A percentile compares a stretch with the other conserved stretches of the same genome.
Conservation (phyloP, 768 basidiomycete species). For the Suillus luteus region DNA sequence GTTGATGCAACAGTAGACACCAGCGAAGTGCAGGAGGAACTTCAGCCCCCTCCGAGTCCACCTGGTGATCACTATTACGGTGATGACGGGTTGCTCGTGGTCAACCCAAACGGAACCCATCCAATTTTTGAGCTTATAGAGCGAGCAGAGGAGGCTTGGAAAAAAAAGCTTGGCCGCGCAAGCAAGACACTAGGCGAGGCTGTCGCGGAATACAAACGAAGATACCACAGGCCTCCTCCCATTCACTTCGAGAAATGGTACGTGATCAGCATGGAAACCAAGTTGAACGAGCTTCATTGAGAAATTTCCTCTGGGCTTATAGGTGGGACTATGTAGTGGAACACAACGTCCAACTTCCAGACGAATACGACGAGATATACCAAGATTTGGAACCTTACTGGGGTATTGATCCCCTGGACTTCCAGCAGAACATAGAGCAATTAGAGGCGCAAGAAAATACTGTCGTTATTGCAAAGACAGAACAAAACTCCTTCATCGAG, state of each 20-base stretch:
- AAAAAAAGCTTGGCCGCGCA: constrained; percentile 32
- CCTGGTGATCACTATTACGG: constrained; percentile 25
- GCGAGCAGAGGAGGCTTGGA: constrained; percentile 40
- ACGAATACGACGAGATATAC: constrained; percentile 50
- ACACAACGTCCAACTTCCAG: constrained; percentile 42
- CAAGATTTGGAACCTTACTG: constrained; percentile 39
- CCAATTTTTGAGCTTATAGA: constrained; percentile 47
- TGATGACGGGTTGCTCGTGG: constrained; percentile 35
- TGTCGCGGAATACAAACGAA: constrained; percentile 38
- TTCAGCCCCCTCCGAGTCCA: neutral
- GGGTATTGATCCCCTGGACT: constrained; percentile 35
- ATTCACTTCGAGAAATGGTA: constrained; percentile 47
- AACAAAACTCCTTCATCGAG: constrained; percentile 12
- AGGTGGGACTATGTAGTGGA: constrained; percentile 46
- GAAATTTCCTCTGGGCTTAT: neutral
- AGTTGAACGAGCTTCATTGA: neutral
- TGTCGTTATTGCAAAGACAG: constrained; percentile 30
- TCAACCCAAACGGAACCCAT: constrained; percentile 40
- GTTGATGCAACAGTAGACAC: neutral
- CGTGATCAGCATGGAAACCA: constrained; percentile 3
- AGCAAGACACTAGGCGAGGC: constrained; percentile 42
- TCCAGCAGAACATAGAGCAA: constrained; percentile 23
- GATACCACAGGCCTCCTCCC: constrained; percentile 39
- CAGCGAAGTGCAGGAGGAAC: neutral
- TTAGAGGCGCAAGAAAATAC: constrained; percentile 20